Conservation (phyloP, 2,329 filamentous ascomycete genomes). For the Ascosphaera pollenicola region DNA sequence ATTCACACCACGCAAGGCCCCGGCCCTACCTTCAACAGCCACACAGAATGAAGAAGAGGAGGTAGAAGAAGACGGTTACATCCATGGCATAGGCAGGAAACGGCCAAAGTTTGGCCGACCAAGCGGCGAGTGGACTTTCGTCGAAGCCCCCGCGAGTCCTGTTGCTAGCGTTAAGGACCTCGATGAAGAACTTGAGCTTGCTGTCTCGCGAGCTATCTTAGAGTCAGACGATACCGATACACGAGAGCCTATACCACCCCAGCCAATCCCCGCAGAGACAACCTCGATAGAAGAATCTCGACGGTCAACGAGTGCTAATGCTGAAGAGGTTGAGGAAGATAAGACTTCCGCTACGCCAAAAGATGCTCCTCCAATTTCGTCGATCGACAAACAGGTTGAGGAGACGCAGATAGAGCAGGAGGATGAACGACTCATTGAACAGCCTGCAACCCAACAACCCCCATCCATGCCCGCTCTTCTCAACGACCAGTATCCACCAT, state of each 20-base stretch:
- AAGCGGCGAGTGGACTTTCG: conserved; percentile 52
- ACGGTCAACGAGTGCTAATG: background rate
- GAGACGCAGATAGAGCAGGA: too few relatives aligned
- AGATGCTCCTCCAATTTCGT: too few relatives aligned
- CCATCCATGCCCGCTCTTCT: too few relatives aligned
- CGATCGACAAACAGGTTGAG: too few relatives aligned
- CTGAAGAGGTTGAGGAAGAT: too few relatives aligned
- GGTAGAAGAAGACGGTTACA: conserved; percentile 39
- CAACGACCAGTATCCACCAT: too few relatives aligned
- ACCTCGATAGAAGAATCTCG: background rate
- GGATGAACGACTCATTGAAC: too few relatives aligned
- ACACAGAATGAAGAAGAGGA: too few relatives aligned
- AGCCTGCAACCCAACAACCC: too few relatives aligned
- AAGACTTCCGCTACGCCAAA: too few relatives aligned
- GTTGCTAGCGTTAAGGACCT: conserved; percentile 22
- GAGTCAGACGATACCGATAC: background rate
- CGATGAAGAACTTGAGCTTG: conserved; percentile 8
- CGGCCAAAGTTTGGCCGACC: conserved; percentile 44
- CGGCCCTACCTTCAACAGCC: conserved; percentile 42
- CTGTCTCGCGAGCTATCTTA: background rate
- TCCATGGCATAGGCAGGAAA: conserved; percentile 42
- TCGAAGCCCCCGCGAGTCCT: conserved; percentile 48
- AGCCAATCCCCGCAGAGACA: too few relatives aligned
- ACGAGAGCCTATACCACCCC: too few relatives aligned
- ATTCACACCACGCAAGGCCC: conserved; percentile 16